Evolutionary conservation across 192 early-diverging fungal genomes (phyloP), one percentile per base, ranked within the genome.

Genomic region (Entomortierella beljakovae): DNA sequence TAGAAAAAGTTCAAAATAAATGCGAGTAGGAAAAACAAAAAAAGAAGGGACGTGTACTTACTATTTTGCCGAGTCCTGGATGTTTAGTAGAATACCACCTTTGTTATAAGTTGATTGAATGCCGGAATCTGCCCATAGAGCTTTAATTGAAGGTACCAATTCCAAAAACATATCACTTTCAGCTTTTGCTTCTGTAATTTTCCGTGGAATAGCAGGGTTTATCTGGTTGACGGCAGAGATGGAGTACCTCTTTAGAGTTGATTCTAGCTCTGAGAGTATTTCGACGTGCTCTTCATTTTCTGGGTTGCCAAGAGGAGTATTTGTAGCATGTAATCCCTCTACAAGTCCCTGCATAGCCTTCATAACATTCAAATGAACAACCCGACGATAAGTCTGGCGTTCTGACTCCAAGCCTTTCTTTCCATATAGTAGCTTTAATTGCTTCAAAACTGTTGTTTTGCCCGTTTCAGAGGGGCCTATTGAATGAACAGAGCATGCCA

Each of bases 401-500:
- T 84, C 83, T 23, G 55, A 32, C 68, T 77, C 76, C 37, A 64
- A 55, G 31, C 83, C 84, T 42, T 77, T 62, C 11, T 61, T 56
- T 42, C 80, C 70, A 48, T 70, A 73, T 29, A 81, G 70, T 32
- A 75, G 59, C 74, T 77, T 70, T n/a, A 76, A 42, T 61, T 82
- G 84, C 31, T 80, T 79, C 26, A 83, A 55, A 8, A 84, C 83
- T 15, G 89, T 90, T 6, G 89, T 86, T 80, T 90, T 90, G 50
- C 89, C 89, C n/a, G 86, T 86, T 68, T 90, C 89, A 22, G 86
- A 85, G 37, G 89, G 86, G 57, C 88, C 88, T 87, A 79, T 18
- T 25, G 18, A n/a, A 43, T 5, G 16, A 6, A 18, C 6, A 50
- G 33, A 23, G 40, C 26, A n/a, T 22, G 9, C 26, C 23, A 59